Evolutionary conservation across 495 filamentous ascomycete genomes (phyloP).

Genomic region (Podospora tetraspora): DNA sequence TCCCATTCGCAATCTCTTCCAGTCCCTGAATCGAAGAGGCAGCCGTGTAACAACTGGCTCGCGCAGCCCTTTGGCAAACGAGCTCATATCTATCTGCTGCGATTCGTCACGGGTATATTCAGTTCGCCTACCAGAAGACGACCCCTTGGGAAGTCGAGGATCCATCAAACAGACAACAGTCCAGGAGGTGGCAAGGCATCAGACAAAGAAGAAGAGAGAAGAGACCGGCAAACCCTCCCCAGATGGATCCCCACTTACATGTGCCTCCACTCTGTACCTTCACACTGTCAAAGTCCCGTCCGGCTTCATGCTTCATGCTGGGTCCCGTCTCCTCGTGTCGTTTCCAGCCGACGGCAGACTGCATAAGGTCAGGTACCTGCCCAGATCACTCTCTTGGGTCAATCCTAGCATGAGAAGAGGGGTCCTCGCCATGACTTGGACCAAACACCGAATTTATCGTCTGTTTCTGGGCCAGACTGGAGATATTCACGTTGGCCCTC

Average conservation of each 20-base stretch:
- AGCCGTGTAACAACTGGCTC: background rate
- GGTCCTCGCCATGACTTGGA: background rate
- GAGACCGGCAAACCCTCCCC: background rate
- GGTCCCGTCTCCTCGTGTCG: background rate
- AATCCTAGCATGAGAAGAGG: background rate
- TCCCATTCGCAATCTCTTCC: background rate
- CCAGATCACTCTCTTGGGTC: background rate
- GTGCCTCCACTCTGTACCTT: background rate
- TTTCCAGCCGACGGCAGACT: background rate
- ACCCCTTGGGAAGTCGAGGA: background rate
- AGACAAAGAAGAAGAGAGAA: background rate
- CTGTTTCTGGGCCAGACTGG: background rate
- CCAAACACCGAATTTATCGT: background rate
- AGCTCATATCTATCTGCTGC: background rate
- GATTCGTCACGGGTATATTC: background rate
- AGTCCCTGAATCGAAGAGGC: background rate
- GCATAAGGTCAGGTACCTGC: background rate
- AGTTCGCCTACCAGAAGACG: background rate
- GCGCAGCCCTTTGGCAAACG: background rate
- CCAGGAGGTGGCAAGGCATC: background rate
- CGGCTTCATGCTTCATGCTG: background rate
- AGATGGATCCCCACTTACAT: background rate
- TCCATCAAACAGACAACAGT: background rate
- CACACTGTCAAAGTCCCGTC: background rate
- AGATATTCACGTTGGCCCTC: background rate